Conservation (phyloP, 2,329 filamentous ascomycete genomes). For the Microcyclospora tardicrescens region DNA sequence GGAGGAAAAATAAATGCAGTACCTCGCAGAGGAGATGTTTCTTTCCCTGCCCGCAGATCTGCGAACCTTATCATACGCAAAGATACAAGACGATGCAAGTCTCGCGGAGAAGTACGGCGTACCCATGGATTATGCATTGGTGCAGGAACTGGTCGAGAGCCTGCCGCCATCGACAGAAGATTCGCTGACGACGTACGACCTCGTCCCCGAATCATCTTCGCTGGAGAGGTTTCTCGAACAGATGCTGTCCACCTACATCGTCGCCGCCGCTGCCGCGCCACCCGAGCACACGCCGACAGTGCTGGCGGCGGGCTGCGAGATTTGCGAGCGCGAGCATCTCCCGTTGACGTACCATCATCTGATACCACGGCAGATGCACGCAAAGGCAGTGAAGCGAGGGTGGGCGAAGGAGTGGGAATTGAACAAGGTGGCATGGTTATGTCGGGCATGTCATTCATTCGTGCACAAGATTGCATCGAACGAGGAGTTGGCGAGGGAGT, state of each 20-base stretch:
- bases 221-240: constrained; percentile 47
- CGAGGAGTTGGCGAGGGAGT: constrained; percentile 63
- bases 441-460: constrained; percentile 69
- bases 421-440: constrained; percentile 75
- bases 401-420: constrained; percentile 67
- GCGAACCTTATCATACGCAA: constrained; percentile 47
- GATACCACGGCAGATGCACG: constrained; percentile 66
- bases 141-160: constrained; percentile 37
- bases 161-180: constrained; percentile 52
- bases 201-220: constrained; percentile 40
- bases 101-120: constrained; percentile 42
- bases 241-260: constrained; percentile 50
- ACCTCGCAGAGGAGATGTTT: constrained; percentile 60
- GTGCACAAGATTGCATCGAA: constrained; percentile 65
- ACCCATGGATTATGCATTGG: constrained; percentile 30
- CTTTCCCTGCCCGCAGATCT: constrained; percentile 48
- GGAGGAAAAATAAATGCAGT: constrained; percentile 29
- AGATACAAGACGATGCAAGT: constrained; percentile 35
- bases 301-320: constrained; percentile 52
- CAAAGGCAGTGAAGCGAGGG: constrained; percentile 59
- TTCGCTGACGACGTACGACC: constrained; percentile 52
- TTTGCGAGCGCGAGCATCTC: constrained; percentile 63
- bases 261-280: constrained; percentile 45
- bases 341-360: constrained; percentile 73
- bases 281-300: constrained; percentile 42